Conservation (phyloP, 1,139 yeast species). For the Sugiyamaella paludigena region DNA sequence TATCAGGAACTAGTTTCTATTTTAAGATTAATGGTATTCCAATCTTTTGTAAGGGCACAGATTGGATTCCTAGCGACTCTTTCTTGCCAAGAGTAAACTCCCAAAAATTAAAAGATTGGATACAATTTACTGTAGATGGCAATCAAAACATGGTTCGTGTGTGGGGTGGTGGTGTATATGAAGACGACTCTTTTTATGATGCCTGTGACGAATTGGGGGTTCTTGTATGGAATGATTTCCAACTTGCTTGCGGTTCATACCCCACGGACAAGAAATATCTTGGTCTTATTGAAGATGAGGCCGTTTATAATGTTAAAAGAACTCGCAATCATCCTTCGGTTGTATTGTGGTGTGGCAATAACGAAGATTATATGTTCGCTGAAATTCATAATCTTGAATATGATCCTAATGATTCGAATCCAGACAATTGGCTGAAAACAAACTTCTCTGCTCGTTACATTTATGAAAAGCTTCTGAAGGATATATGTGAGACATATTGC, state of each 20-base stretch:
- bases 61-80: conserved; percentile 52
- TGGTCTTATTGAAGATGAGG: conserved; percentile 39
- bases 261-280: conserved; percentile 39
- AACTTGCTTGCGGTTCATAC: conserved; percentile 54
- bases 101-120: conserved; percentile 40
- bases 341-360: conserved; percentile 34
- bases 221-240: conserved; percentile 51
- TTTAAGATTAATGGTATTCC: conserved; percentile 44
- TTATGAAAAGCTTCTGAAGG: conserved; percentile 43
- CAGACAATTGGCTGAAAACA: conserved; percentile 36
- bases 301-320: conserved; percentile 39
- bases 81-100: conserved; percentile 37
- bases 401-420: conserved; percentile 35
- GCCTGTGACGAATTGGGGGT: conserved; percentile 47
- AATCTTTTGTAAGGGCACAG: conserved; percentile 43
- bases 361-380: conserved; percentile 50
- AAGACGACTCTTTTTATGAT: conserved; percentile 43
- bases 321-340: conserved; percentile 30
- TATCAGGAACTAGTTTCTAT: conserved; percentile 43
- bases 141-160: conserved; percentile 48
- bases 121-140: conserved; percentile 39
- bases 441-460: conserved; percentile 45
- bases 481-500: conserved; percentile 29
- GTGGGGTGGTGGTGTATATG: conserved; percentile 53
- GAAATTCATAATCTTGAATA: conserved; percentile 39